phyloP scores from a whole-genome alignment of 2,329 filamentous ascomycete species.

The Pochonia chlamydosporia region DNA sequence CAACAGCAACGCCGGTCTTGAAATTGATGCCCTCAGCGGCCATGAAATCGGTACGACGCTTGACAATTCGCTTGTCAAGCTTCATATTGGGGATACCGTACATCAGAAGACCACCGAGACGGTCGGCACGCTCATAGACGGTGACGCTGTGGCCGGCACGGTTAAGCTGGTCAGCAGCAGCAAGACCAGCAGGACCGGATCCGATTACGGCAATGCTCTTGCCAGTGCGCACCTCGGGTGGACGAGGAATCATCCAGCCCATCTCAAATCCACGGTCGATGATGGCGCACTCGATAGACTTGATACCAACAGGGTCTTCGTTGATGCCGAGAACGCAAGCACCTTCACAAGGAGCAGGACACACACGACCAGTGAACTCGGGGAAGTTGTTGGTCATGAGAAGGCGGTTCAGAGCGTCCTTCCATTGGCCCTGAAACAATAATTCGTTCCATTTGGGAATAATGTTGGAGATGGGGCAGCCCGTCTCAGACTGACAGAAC shows the following conservation, averaged over 20 bases:
- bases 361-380: slow-evolving; percentile 95
- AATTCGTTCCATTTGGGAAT: slow-evolving; percentile 96
- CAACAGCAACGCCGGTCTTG: slow-evolving; percentile 71
- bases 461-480: slow-evolving; percentile 94
- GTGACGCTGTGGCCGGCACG: slow-evolving; percentile 83
- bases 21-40: slow-evolving; percentile 81
- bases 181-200: slow-evolving; percentile 86
- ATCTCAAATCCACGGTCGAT: slow-evolving; percentile 96
- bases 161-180: slow-evolving; percentile 90
- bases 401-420: slow-evolving; percentile 83
- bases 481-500: slow-evolving; percentile 94
- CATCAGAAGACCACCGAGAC: slow-evolving; percentile 88
- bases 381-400: slow-evolving; percentile 99
- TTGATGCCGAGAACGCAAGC: slow-evolving; percentile 95
- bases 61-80: slow-evolving; percentile 94
- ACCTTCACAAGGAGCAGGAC: slow-evolving; percentile 92
- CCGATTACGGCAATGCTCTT: slow-evolving; percentile 87
- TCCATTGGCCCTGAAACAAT: slow-evolving; percentile 73
- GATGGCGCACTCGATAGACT: slow-evolving; percentile 96
- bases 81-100: slow-evolving; percentile 99
- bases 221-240: slow-evolving; percentile 74
- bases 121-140: slow-evolving; percentile 88
- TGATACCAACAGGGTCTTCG: slow-evolving; percentile 95
- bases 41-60: slow-evolving; percentile 94
- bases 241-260: slow-evolving; percentile 91